Evolutionary conservation across 352 stramenopile genomes (phyloP).

Genomic region (Thraustochytrium sp.): DNA sequence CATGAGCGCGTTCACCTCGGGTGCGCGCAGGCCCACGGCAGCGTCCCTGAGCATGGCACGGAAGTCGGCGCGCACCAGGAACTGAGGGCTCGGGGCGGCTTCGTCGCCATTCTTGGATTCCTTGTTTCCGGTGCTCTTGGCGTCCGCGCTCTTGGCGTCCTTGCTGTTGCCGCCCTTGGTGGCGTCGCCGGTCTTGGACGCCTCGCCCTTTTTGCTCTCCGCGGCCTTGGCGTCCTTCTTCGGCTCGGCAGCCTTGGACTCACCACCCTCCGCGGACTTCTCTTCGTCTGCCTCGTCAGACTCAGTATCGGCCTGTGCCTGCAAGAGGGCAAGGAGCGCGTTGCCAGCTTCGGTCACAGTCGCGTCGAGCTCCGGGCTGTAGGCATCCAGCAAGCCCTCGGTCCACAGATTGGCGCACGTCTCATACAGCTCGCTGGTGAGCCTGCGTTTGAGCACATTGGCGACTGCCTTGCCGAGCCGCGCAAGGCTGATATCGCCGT

Average conservation of each 20-base stretch:
- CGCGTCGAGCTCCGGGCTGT: not conserved
- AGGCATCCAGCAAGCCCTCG: not conserved
- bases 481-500: not conserved
- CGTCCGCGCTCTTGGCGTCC: not conserved
- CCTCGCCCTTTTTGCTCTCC: not conserved
- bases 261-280: not conserved
- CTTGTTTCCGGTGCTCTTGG: not conserved
- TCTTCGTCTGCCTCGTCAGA: not conserved
- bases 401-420: not conserved
- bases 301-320: not conserved
- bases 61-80: not conserved
- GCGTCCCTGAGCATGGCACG: not conserved
- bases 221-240: not conserved
- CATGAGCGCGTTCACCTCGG: constrained; percentile 17
- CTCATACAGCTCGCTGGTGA: not conserved
- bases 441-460: not conserved
- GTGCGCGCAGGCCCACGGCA: not conserved
- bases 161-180: no score
- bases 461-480: not conserved
- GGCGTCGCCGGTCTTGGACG: no score
- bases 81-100: no score
- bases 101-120: not conserved
- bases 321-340: not conserved
- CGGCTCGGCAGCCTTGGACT: not conserved
- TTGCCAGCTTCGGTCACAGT: not conserved